Evolutionary conservation across 2,329 filamentous ascomycete species (phyloP), one percentile per base, ranked within the genome.

Genomic region (Fusarium pilosicola): DNA sequence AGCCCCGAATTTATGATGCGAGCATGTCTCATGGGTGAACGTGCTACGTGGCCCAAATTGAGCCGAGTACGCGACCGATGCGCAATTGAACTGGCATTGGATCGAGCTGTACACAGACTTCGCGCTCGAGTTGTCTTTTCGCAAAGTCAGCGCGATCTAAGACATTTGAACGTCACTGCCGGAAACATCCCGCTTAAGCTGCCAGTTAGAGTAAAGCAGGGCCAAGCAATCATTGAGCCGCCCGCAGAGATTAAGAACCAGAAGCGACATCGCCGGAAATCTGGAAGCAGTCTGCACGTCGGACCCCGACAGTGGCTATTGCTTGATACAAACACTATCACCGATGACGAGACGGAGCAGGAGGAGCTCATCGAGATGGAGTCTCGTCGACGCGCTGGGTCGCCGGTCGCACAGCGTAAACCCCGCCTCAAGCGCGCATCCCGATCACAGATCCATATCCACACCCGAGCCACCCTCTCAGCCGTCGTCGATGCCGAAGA

Each of bases 11-110:
- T 97, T 80, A 97, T 98, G 94, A 81, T 92, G 10, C 88, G 92
- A 52, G 92, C 93, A 14, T 93, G 93, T 77, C 84, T 94, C 12
- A 88, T 90, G 32, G 96, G 96, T 12, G 94, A 98, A 81, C 88
- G 91, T 65, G 95, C 96, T 6, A 97, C 95, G 0, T 98, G 95
- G 96, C 95, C 95, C 1, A 95, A 95, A 80, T 84, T 98, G 15
- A 93, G 92, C 71, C 90, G 94, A 18, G 93, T 98, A 76, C 88
- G 93, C 44, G 96, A 97, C 78, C 92, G 95, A 62, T 94, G 94
- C 76, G 94, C 95, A 7, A 94, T 98, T 62, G 96, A 98, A 80
- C 84, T 97, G 52, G 94, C 95, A 8, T 84, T 98, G 4, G 93
- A 96, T 79, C 87, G 89, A 26, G 92, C 93, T 5, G 92, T 96